Conservation (phyloP, 2,329 filamentous ascomycete species). For the Mycosphaerella arachidis region DNA sequence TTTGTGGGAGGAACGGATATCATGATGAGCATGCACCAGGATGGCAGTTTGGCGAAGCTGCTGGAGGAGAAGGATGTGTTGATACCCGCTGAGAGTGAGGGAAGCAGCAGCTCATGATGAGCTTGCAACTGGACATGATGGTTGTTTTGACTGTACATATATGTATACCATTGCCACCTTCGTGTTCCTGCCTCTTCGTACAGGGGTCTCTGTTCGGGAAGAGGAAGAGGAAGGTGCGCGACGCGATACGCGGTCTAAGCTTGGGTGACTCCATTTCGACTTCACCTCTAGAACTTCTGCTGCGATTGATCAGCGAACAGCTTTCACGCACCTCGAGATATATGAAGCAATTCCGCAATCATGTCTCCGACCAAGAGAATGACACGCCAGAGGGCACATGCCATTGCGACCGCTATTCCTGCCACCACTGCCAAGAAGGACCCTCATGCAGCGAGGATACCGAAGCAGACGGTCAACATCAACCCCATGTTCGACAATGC, state of each 20-base stretch:
- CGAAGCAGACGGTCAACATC: constrained; percentile 10
- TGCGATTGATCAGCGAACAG: too few relatives aligned
- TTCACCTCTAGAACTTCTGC: neutral
- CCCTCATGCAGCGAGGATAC: constrained; percentile 10
- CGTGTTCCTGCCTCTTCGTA: constrained; percentile 1
- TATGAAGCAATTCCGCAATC: neutral
- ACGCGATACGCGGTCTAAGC: neutral
- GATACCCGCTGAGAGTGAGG: constrained; percentile 51
- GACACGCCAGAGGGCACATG: neutral
- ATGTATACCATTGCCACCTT: neutral
- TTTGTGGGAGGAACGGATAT: constrained; percentile 99
- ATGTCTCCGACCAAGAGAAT: neutral
- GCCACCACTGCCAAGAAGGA: constrained; percentile 12
- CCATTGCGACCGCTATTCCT: neutral
- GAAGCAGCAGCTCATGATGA: constrained; percentile 11
- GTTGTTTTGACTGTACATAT: constrained; percentile 9
- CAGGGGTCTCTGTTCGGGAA: neutral
- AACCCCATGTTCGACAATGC: constrained; percentile 17
- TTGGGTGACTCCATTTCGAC: neutral
- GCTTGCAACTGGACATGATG: neutral
- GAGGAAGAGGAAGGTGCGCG: neutral
- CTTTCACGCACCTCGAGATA: neutral
- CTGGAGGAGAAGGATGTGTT: constrained; percentile 90
- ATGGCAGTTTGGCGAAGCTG: constrained; percentile 84
- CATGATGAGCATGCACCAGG: constrained; percentile 93